Evolutionary conservation across 2,329 filamentous ascomycete genomes (phyloP).

Genomic region (Alternaria ventricosa): DNA sequence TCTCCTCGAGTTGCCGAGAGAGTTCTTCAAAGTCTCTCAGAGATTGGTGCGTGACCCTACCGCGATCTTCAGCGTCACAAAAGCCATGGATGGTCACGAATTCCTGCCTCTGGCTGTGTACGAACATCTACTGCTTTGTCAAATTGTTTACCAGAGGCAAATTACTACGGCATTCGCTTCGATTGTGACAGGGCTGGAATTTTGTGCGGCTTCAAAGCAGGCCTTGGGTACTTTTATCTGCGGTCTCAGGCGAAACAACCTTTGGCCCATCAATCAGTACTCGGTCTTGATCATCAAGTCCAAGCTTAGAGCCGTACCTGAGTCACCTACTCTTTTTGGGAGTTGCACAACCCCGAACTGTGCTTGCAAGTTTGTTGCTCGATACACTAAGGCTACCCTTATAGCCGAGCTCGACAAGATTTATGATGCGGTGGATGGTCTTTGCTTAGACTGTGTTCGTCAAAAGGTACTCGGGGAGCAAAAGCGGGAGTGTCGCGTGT

Average conservation of each 20-base stretch:
- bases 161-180: background rate
- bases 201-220: too few species aligned
- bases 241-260: too few species aligned
- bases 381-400: background rate
- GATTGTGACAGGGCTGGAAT: background rate
- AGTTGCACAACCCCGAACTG: too few species aligned
- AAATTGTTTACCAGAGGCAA: background rate
- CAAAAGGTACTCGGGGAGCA: background rate
- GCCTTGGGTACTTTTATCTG: too few species aligned
- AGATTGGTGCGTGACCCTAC: background rate
- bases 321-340: too few species aligned
- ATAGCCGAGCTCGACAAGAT: background rate
- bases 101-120: background rate
- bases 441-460: background rate
- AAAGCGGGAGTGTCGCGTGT: background rate
- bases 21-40: conserved; percentile 1
- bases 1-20: conserved; percentile 10
- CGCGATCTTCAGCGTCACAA: background rate
- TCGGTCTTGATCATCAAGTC: background rate
- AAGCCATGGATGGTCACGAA: background rate
- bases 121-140: background rate
- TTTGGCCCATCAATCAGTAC: background rate
- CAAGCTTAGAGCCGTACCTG: background rate
- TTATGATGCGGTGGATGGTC: too few species aligned
- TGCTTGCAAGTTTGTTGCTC: background rate